These are phyloP conservation scores for Tetrahymena borealis DNA, from an alignment of 73 alveolate species.

Conservation along the genomic window DNA sequence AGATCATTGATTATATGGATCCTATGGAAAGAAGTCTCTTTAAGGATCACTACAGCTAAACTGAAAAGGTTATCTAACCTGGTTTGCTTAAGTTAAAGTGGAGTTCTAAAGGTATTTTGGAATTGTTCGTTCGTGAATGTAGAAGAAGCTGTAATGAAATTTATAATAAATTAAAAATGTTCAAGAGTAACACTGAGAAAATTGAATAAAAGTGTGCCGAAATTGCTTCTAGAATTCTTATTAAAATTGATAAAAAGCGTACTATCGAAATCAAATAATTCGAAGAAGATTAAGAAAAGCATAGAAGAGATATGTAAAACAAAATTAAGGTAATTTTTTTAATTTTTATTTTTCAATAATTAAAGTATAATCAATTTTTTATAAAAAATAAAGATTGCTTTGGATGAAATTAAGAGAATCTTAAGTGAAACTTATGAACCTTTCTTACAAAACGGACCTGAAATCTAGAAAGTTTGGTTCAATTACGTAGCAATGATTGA, in stretches of 20 bases:
- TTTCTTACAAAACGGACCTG: slow-evolving; percentile 55
- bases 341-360: background rate
- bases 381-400: slow-evolving; percentile 40
- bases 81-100: slow-evolving; percentile 68
- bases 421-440: slow-evolving; percentile 74
- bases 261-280: slow-evolving; percentile 57
- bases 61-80: slow-evolving; percentile 66
- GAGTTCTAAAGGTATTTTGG: slow-evolving; percentile 64
- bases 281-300: slow-evolving; percentile 66
- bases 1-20: slow-evolving; percentile 63
- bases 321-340: background rate
- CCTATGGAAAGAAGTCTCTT: slow-evolving; percentile 65
- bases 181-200: slow-evolving; percentile 60
- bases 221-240: slow-evolving; percentile 52
- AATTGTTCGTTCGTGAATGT: slow-evolving; percentile 65
- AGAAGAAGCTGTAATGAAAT: slow-evolving; percentile 75
- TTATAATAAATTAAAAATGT: slow-evolving; percentile 67
- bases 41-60: slow-evolving; percentile 63
- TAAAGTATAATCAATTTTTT: background rate
- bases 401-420: slow-evolving; percentile 57
- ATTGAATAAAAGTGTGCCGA: slow-evolving; percentile 66
- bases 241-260: slow-evolving; percentile 57
- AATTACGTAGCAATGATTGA: slow-evolving; percentile 59
- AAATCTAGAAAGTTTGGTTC: slow-evolving; percentile 60
- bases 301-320: slow-evolving; percentile 46